Base-by-base conservation (phyloP, 2,329 filamentous ascomycete genomes). In the Coleophoma crateriformis region DNA sequence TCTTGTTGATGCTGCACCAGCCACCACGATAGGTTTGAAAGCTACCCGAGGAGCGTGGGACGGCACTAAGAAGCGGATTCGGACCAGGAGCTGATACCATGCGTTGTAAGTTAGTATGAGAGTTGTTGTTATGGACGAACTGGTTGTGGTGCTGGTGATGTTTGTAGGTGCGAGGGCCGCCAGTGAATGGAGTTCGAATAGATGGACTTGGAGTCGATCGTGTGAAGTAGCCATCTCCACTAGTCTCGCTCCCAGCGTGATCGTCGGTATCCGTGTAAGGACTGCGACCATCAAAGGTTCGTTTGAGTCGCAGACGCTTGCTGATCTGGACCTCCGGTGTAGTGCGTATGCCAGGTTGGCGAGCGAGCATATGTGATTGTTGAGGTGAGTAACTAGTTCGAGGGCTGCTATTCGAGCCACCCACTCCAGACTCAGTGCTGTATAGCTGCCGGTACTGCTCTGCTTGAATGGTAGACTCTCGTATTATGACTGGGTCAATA, bases 401-500 rank as follows among this genome's bases (percentile, higher is more conserved):
- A 47, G 55, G 19, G 32, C 41, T 54, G 3, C 61, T 61, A 15
- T 51, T 51, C 41, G 51, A 54, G 39, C 32, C 38, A 22, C 52
- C 50, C 27, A 27, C 27, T 27, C 7, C 27, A 27, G 27, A 7
- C 37, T 54, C 54, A 19, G 35, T 57, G 49, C 51, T 58, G 55
- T 63, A 58, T 49, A 54, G 53, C 1, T 54, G n/a, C 32, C 73
- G 71, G 45, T 68, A 73, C 44, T 64, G 60, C 27, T 72, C 67
- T 20, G 78, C 75, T 51, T 82, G 75, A 2, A 62, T 61, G 0
- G 76, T 76, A 3, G 82, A 79, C 13, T 72, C 66, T 19, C 64
- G 60, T 15, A 88, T 74, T 40, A 85, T 75, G 0, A 67, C 63
- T 3, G 71, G 71, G 49, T 79, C 75, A 58, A 91, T 89, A 19